Percentiles rank a stretch among this genome's conserved stretches.
Conservation (phyloP, 1,284 basidiomycete species). For the Heimioporus punctisporus region DNA sequence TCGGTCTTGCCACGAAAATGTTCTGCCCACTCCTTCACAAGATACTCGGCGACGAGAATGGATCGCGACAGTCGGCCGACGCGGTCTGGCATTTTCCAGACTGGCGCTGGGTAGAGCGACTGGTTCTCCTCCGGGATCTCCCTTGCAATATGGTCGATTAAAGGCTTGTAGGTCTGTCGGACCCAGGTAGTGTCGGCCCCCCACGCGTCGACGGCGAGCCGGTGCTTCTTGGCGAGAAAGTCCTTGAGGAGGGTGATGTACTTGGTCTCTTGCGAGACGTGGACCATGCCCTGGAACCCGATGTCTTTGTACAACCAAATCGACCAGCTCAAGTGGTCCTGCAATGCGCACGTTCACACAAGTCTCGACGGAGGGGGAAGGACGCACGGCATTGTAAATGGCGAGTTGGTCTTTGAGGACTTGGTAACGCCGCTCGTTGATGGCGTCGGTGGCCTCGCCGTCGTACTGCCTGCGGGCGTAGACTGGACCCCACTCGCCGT, state of each 20-base stretch:
- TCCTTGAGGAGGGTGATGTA: constrained; percentile 66
- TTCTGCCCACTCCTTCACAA: constrained; percentile 65
- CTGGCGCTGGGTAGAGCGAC: constrained; percentile 50
- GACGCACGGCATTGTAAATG: constrained; percentile 62
- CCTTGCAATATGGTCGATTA: constrained; percentile 53
- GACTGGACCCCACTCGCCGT: constrained; percentile 77
- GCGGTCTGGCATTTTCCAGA: constrained; percentile 47
- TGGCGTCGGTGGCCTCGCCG: constrained; percentile 56
- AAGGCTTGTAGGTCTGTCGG: constrained; percentile 53
- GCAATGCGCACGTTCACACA: background rate
- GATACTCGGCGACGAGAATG: constrained; percentile 63
- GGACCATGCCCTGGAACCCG: constrained; percentile 84
- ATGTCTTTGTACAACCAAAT: constrained; percentile 91
- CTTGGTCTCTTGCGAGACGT: constrained; percentile 65
- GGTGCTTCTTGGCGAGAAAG: constrained; percentile 67
- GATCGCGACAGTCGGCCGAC: constrained; percentile 55
- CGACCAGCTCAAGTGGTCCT: constrained; percentile 76
- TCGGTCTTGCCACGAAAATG: constrained; percentile 59
- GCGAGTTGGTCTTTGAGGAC: constrained; percentile 76
- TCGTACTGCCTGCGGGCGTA: constrained; percentile 63
- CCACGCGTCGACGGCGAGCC: constrained; percentile 67
- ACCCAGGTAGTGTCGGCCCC: constrained; percentile 55
- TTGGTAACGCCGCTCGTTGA: constrained; percentile 67
- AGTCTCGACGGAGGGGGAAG: background rate
- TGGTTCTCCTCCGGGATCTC: constrained; percentile 46